Evolutionary conservation across 2,329 filamentous ascomycete species (phyloP).

Genomic region (Fusarium sp.): DNA sequence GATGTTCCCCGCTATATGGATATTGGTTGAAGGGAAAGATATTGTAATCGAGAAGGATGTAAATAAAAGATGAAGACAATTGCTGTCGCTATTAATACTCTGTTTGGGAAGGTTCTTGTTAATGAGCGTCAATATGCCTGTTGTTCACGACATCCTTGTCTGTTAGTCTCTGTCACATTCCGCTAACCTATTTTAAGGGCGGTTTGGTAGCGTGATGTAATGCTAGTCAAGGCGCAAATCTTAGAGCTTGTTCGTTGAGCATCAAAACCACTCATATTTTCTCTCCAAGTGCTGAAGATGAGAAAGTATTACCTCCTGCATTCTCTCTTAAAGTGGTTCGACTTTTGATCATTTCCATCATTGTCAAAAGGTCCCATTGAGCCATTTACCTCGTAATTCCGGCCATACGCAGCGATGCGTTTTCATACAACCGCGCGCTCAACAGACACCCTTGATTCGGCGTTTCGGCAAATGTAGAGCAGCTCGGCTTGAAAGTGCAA

Average conservation of each 20-base stretch:
- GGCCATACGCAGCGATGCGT: no score
- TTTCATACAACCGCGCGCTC: neutral
- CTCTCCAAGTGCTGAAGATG: neutral
- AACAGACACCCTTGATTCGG: neutral
- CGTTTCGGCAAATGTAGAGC: neutral
- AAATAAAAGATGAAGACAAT: rapidly evolving
- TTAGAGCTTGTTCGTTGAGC: neutral
- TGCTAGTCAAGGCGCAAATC: neutral
- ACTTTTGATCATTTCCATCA: neutral
- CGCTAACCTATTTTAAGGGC: rapidly evolving
- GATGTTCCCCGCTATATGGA: rapidly evolving
- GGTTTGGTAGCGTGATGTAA: no score
- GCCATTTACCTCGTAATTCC: neutral
- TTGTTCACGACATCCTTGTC: neutral
- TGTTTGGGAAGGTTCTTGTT: neutral
- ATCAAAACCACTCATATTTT: neutral
- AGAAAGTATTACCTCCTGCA: rapidly evolving
- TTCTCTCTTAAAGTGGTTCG: no score
- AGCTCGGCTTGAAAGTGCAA: no score
- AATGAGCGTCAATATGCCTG: neutral
- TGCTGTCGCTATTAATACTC: rapidly evolving
- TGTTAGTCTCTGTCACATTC: rapidly evolving
- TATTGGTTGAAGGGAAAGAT: rapidly evolving
- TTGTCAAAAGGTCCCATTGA: neutral
- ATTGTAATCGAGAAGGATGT: rapidly evolving